Evolutionary conservation across 139 green algal genomes (phyloP).

Genomic region (Tetradesmus obliquus): DNA sequence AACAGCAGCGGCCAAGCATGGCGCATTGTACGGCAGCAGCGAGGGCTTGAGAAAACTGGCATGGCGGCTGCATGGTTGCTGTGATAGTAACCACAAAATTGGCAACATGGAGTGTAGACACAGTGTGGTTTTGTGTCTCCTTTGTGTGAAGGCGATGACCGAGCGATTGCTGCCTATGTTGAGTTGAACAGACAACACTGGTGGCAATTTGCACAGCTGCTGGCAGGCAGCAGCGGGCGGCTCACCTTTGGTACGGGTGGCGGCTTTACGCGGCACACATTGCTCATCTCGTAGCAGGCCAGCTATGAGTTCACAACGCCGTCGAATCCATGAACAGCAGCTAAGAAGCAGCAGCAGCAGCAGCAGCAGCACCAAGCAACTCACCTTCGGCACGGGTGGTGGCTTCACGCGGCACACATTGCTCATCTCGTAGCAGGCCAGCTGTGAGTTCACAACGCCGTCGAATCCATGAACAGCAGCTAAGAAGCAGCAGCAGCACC

Average conservation of each 20-base stretch:
- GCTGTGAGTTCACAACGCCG: too few relatives aligned
- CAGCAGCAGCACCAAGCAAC: not conserved
- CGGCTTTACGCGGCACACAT: slow-evolving; percentile 64
- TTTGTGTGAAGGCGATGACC: too few relatives aligned
- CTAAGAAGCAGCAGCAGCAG: not conserved
- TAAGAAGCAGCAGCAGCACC: not conserved
- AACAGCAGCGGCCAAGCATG: too few relatives aligned
- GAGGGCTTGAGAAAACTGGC: too few relatives aligned
- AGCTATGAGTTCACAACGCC: too few relatives aligned
- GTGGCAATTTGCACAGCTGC: not conserved
- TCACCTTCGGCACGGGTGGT: slow-evolving; percentile 60
- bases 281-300: slow-evolving; percentile 74
- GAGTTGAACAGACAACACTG: too few relatives aligned
- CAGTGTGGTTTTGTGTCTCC: too few relatives aligned
- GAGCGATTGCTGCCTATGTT: too few relatives aligned
- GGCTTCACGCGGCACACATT: slow-evolving; percentile 64
- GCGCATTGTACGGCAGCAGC: too few relatives aligned
- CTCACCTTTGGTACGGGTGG: slow-evolving; percentile 61
- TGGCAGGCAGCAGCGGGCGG: not conserved
- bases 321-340: not conserved
- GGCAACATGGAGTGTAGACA: too few relatives aligned
- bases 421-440: slow-evolving; percentile 74
- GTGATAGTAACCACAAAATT: too few relatives aligned
- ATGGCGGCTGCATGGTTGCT: too few relatives aligned
- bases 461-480: not conserved